Evolutionary conservation across 768 basidiomycete species (phyloP), one percentile per base, ranked within the genome.

Genomic region (Tricholoma sp.): DNA sequence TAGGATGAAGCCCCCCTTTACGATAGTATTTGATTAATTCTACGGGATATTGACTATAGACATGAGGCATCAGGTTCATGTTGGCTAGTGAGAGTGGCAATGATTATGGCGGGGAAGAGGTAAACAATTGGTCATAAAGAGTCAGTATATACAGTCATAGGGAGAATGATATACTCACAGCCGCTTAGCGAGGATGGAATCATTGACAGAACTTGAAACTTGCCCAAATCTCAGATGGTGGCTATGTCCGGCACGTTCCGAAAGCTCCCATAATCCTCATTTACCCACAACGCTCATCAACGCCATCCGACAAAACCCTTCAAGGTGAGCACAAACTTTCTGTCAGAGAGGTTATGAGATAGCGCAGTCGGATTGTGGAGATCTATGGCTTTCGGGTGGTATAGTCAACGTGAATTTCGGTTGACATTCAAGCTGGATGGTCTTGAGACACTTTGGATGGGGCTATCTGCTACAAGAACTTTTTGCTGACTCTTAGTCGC

Each of bases 291-390:
- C 58, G 60, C 39, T 54, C 55, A 56, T 53, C 52, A 60, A 58
- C 62, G 61, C 62, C 62, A 53, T 60, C 63, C 71, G 69, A 70
- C 72, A 74, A 76, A 79, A 76, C 70, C 63, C 77, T 66, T 76
- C 84, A 84, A 85, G 82, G 83, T 85, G 72, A 81, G 82, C 75
- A 61, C 68, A 60, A 65, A 72, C 72, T 62, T 61, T 67, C 60
- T 67, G 59, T 55, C 49, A 54, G 60, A 48, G 24, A 51, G 59
- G 39, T 58, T 50, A 31, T 52, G 57, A 33, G 59, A 55, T 45
- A 28, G 50, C 45, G 56, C 47, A 17, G 50, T 58, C 59, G 59
- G 54, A 56, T 59, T 55, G 57, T 36, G 41, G 54, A 49, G 62
- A 62, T 52, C 48, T 52, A 54, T 58, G 52, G 61, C 63, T 67